These are phyloP conservation scores for Populus hybrid DNA, from an alignment of 441 rosid species.

Conservation along the genomic window DNA sequence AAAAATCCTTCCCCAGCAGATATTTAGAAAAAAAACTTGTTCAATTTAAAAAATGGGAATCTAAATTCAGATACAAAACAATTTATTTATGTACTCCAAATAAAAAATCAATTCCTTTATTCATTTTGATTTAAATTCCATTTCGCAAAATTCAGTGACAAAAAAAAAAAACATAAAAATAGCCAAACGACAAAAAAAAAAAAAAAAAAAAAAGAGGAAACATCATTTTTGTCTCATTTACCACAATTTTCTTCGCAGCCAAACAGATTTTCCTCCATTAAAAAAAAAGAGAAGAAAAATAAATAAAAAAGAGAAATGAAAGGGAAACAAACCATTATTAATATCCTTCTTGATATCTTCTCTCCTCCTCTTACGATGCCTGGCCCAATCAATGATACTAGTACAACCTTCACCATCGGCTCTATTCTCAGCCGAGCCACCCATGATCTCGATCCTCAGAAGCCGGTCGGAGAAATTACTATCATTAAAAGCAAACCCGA, in stretches of 20 bases:
- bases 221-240: not conserved
- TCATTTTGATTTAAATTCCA: not conserved
- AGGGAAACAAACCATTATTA: conserved; percentile 37
- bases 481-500: conserved; percentile 90
- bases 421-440: conserved; percentile 41
- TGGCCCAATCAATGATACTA: conserved; percentile 86
- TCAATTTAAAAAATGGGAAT: too few species aligned
- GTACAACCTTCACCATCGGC: conserved; percentile 60
- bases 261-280: not conserved
- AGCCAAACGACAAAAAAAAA: not conserved
- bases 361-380: conserved; percentile 76
- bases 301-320: not conserved
- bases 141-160: not conserved
- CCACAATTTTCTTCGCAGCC: not conserved
- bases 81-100: too few species aligned
- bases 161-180: too few species aligned
- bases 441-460: conserved; percentile 87
- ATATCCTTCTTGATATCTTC: conserved; percentile 67
- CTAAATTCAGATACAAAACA: not conserved
- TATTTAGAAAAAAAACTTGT: too few species aligned
- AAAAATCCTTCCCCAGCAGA: too few species aligned
- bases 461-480: conserved; percentile 89
- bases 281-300: not conserved
- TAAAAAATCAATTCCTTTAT: not conserved
- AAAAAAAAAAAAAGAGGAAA: not conserved